Percentiles rank a stretch among this genome's conserved stretches.
These are phyloP conservation scores for Grosmannia huntii DNA, from an alignment of 2,329 filamentous ascomycete genomes.

Conservation along the genomic window DNA sequence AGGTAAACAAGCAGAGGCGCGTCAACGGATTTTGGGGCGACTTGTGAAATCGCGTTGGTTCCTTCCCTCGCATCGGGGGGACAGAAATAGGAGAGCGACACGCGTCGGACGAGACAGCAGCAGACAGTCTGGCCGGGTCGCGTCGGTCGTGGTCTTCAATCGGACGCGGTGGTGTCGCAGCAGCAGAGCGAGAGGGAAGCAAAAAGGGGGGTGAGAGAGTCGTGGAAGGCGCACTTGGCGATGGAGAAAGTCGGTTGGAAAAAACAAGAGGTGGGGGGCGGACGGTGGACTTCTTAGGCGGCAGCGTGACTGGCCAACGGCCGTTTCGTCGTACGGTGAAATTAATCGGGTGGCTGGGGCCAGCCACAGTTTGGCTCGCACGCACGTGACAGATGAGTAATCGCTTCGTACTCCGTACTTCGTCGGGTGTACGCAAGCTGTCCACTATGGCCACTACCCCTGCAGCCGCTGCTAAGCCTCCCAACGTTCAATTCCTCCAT, in stretches of 20 bases:
- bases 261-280: not conserved
- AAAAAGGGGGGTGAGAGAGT: not conserved
- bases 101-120: not conserved
- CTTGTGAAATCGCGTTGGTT: not conserved
- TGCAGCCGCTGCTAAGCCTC: not conserved
- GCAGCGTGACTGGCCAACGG: no score
- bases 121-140: not conserved
- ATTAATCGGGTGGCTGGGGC: constrained; percentile 15
- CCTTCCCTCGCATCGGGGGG: not conserved
- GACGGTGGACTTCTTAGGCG: not conserved
- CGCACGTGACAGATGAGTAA: not conserved
- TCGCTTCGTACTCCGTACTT: not conserved
- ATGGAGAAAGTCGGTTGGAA: not conserved
- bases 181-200: not conserved
- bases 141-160: no score
- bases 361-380: not conserved
- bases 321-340: constrained; percentile 3
- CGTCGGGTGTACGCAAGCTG: not conserved
- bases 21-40: not conserved
- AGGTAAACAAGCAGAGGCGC: constrained; percentile 5
- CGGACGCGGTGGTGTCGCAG: no score
- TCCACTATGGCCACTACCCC: not conserved
- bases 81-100: not conserved
- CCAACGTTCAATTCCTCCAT: no score
- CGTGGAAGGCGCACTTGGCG: not conserved